A percentile compares a stretch with the other conserved stretches of the same genome.
Evolutionary conservation across 2,329 filamentous ascomycete species (phyloP).

Genomic region (Alternaria consortialis): DNA sequence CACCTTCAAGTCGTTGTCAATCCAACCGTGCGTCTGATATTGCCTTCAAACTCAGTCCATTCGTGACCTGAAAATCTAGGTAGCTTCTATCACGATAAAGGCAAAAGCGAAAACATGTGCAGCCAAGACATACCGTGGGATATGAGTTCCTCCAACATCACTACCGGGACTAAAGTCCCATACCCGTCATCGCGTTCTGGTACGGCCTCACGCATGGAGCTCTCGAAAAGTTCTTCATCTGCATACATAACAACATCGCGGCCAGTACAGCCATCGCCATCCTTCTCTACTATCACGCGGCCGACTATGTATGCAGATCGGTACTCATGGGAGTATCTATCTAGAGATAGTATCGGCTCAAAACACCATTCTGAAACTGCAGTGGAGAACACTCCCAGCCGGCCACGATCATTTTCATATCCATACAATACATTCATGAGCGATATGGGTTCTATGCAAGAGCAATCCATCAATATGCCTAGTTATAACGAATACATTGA

Average conservation of each 20-base stretch:
- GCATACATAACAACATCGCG: not conserved
- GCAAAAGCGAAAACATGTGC: not conserved
- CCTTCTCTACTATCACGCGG: not conserved
- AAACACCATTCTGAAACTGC: not conserved
- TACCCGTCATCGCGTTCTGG: not conserved
- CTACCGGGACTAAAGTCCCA: not conserved
- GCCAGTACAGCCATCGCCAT: not conserved
- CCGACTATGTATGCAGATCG: not conserved
- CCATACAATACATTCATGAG: not conserved
- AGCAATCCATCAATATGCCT: slow-evolving; percentile 5
- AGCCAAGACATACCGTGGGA: not conserved
- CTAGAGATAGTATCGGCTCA: not conserved
- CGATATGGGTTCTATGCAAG: not conserved
- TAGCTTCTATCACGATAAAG: not conserved
- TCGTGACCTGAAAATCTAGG: not conserved
- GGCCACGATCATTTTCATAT: not conserved
- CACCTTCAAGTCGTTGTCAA: not conserved
- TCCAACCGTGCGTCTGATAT: not conserved
- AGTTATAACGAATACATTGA: slow-evolving; percentile 2
- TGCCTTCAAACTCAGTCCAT: not conserved
- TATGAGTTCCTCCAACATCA: not conserved
- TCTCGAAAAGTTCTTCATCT: not conserved
- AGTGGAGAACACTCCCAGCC: not conserved
- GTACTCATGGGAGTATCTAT: not conserved
- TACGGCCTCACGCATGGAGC: not conserved